A percentile compares a stretch with the other conserved stretches of the same genome.
These are phyloP conservation scores for Sugiyamaella marilandica DNA, from an alignment of 805 yeast genomes.

Conservation along the genomic window DNA sequence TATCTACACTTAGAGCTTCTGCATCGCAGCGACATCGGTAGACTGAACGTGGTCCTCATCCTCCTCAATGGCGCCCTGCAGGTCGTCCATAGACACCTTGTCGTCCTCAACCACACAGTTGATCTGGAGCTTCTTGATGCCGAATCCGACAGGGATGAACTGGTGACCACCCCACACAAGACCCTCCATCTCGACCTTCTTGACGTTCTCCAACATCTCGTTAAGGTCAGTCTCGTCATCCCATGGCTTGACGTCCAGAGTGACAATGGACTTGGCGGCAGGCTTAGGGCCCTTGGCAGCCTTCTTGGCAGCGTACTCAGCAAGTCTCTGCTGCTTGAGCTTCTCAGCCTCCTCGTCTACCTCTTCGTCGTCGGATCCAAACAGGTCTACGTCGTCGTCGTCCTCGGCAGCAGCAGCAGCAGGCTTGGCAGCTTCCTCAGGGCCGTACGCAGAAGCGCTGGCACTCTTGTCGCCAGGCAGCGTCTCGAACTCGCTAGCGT, in stretches of 20 bases:
- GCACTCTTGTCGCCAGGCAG: slow-evolving; percentile 57
- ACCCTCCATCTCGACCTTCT: slow-evolving; percentile 85
- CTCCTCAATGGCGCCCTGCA: slow-evolving; percentile 68
- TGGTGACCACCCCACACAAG: slow-evolving; percentile 97
- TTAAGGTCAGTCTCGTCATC: slow-evolving; percentile 98
- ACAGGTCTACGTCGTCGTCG: slow-evolving; percentile 90
- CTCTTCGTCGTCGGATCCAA: slow-evolving; percentile 91
- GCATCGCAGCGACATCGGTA: slow-evolving; percentile 98
- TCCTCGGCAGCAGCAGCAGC: slow-evolving; percentile 57
- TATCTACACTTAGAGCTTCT: slow-evolving; percentile 64
- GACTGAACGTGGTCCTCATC: slow-evolving; percentile 99
- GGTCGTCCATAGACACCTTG: slow-evolving; percentile 87
- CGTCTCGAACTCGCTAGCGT: slow-evolving; percentile 81
- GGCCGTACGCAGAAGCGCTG: slow-evolving; percentile 30
- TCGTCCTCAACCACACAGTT: slow-evolving; percentile 98
- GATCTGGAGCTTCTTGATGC: slow-evolving; percentile 98
- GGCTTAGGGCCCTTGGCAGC: slow-evolving; percentile 96
- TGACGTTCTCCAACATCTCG: slow-evolving; percentile 79
- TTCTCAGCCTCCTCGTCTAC: slow-evolving; percentile 97
- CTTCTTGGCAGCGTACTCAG: slow-evolving; percentile 96
- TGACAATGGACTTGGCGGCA: slow-evolving; percentile 96
- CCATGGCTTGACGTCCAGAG: slow-evolving; percentile 99
- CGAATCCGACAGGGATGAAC: slow-evolving; percentile 97
- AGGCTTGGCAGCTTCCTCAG: slow-evolving; percentile 51
- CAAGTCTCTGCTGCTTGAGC: slow-evolving; percentile 95